Evolutionary conservation across 768 basidiomycete genomes (phyloP).

Genomic region (Auricularia sp.): DNA sequence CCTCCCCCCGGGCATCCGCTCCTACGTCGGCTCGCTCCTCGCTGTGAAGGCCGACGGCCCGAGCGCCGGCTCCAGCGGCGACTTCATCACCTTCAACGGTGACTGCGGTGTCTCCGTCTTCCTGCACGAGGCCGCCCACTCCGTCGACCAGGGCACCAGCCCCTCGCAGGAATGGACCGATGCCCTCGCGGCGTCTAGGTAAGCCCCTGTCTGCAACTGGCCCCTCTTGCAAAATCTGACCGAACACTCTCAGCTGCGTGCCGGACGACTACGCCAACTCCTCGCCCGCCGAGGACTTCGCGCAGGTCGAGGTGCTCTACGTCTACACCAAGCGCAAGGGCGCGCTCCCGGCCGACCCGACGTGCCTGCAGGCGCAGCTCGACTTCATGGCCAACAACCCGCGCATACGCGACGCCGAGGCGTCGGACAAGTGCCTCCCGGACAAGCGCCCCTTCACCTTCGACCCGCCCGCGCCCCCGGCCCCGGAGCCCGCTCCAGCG

Average conservation of each 20-base stretch:
- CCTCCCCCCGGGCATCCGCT: background rate
- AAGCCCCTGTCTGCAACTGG: background rate
- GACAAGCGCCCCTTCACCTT: background rate
- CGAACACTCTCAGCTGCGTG: background rate
- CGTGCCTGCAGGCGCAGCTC: constrained; percentile 1
- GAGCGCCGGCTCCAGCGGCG: constrained; percentile 1
- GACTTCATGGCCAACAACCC: background rate
- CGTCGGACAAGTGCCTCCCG: background rate
- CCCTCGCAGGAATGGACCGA: background rate
- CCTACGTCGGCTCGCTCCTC: background rate
- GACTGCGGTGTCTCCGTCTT: background rate
- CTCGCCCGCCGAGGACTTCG: constrained; percentile 1
- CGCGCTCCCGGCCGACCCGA: background rate
- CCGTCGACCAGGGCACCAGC: background rate
- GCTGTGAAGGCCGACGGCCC: background rate
- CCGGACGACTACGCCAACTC: background rate
- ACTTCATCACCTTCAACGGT: constrained; percentile 3
- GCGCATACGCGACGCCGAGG: background rate
- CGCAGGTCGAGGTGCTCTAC: constrained; percentile 1
- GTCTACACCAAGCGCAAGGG: background rate
- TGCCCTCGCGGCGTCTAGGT: background rate
- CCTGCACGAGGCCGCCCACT: background rate
- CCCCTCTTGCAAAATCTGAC: background rate
- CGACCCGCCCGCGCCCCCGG: background rate
- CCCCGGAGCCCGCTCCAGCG: background rate